Conservation (phyloP, 768 basidiomycete genomes). For the Rhodotorula kratochvilovae region DNA sequence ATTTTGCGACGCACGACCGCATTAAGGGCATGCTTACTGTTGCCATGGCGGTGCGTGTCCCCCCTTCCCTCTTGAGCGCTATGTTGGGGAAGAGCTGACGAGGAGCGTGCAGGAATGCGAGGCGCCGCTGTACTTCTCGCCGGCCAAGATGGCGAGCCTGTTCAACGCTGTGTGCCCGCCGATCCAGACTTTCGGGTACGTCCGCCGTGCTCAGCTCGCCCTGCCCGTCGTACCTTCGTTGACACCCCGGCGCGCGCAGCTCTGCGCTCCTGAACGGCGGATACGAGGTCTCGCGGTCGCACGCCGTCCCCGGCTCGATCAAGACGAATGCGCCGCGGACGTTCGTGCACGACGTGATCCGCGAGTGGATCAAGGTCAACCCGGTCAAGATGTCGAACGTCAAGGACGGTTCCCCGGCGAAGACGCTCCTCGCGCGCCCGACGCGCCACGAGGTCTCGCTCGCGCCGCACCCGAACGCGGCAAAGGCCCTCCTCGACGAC, state of each 20-base stretch:
- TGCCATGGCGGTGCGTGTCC: constrained; percentile 70
- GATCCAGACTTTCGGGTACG: constrained; percentile 69
- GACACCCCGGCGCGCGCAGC: constrained; percentile 49
- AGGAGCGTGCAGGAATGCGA: constrained; percentile 60
- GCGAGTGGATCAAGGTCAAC: constrained; percentile 73
- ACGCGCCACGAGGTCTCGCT: constrained; percentile 61
- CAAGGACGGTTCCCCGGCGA: constrained; percentile 66
- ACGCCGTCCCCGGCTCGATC: constrained; percentile 79
- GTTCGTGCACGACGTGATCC: constrained; percentile 74
- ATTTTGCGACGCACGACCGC: constrained; percentile 49
- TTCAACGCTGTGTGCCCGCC: constrained; percentile 79
- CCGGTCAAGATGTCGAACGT: constrained; percentile 83
- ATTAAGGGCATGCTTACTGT: constrained; percentile 96
- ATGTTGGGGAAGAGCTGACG: too few species aligned
- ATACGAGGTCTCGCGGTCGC: constrained; percentile 79
- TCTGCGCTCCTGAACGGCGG: constrained; percentile 86
- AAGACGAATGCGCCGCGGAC: constrained; percentile 75
- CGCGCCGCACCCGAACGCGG: constrained; percentile 63
- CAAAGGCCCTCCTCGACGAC: constrained; percentile 56
- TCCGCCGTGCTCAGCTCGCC: constrained; percentile 16
- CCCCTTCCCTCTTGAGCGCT: neutral
- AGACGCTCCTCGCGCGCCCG: constrained; percentile 59
- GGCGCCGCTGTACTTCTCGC: constrained; percentile 81
- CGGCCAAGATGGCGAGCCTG: constrained; percentile 67
- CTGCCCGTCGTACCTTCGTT: too few species aligned